These are phyloP conservation scores for Coniochaeta sp. DNA, from an alignment of 2,329 filamentous ascomycete genomes.

Conservation along the genomic window DNA sequence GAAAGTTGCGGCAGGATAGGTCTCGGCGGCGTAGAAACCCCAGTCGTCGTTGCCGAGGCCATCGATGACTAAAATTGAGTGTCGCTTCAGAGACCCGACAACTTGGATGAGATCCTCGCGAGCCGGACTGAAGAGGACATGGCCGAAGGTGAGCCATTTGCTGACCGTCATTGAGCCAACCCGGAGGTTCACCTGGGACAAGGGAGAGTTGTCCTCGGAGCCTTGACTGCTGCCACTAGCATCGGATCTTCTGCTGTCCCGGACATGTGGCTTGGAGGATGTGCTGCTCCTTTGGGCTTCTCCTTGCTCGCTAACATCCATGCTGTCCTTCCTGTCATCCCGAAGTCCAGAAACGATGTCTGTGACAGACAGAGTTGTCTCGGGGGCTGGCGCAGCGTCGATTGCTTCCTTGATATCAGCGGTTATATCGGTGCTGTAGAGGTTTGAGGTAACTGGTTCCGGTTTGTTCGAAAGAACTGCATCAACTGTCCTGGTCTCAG, in stretches of 20 bases:
- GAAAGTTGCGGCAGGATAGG: conserved; percentile 66
- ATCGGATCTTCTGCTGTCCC: conserved; percentile 31
- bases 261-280: conserved; percentile 18
- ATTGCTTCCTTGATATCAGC: conserved; percentile 44
- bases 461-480: conserved; percentile 11
- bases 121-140: conserved; percentile 74
- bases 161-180: conserved; percentile 78
- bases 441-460: conserved; percentile 30
- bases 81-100: conserved; percentile 43
- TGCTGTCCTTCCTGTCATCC: conserved; percentile 23
- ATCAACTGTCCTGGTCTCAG: conserved; percentile 20
- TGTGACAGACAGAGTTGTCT: conserved; percentile 33
- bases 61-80: conserved; percentile 68
- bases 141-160: conserved; percentile 81
- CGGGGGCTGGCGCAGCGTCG: conserved; percentile 30
- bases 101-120: conserved; percentile 60
- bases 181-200: conserved; percentile 67
- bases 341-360: conserved; percentile 34
- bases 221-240: conserved; percentile 37
- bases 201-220: conserved; percentile 52
- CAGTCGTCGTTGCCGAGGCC: conserved; percentile 83
- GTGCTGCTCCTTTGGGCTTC: conserved; percentile 18
- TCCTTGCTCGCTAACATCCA: conserved; percentile 12
- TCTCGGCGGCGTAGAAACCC: conserved; percentile 80
- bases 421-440: conserved; percentile 48